phyloP scores from a whole-genome alignment of 305 asterid species.

The Rubia tinctorum region DNA sequence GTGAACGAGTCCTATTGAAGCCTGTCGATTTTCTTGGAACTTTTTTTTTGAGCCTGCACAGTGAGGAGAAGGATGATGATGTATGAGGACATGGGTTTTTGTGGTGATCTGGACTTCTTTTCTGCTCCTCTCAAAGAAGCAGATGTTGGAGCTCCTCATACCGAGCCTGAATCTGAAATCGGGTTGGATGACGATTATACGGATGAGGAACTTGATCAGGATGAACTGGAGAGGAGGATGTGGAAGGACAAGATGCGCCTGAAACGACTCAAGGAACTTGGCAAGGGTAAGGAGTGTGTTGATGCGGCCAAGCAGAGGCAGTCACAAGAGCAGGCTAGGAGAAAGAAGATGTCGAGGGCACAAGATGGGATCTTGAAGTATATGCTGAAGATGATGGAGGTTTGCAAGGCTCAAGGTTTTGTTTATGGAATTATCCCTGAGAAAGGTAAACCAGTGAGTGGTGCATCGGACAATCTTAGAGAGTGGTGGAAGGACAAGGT shows the following conservation, averaged over 20 bases:
- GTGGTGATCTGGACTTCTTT: slow-evolving; percentile 70
- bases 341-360: slow-evolving; percentile 88
- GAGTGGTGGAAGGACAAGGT: slow-evolving; percentile 97
- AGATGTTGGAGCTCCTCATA: slow-evolving; percentile 30
- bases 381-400: slow-evolving; percentile 91
- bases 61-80: slow-evolving; percentile 49
- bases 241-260: slow-evolving; percentile 80
- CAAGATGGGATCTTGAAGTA: slow-evolving; percentile 82
- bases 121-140: slow-evolving; percentile 49
- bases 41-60: not conserved
- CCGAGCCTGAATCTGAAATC: slow-evolving; percentile 33
- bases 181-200: slow-evolving; percentile 69
- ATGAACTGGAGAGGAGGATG: slow-evolving; percentile 81
- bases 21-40: slow-evolving; percentile 8
- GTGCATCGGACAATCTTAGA: slow-evolving; percentile 75
- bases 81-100: slow-evolving; percentile 67
- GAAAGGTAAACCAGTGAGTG: slow-evolving; percentile 85
- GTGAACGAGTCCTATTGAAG: slow-evolving; percentile 1
- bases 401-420: slow-evolving; percentile 85
- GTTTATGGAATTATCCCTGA: slow-evolving; percentile 86
- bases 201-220: slow-evolving; percentile 75
- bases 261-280: slow-evolving; percentile 66
- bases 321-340: slow-evolving; percentile 74
- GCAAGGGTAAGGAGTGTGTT: slow-evolving; percentile 41
- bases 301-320: slow-evolving; percentile 60